Conservation (phyloP, 345 rosid species). For the Dipteronia sinensis region DNA sequence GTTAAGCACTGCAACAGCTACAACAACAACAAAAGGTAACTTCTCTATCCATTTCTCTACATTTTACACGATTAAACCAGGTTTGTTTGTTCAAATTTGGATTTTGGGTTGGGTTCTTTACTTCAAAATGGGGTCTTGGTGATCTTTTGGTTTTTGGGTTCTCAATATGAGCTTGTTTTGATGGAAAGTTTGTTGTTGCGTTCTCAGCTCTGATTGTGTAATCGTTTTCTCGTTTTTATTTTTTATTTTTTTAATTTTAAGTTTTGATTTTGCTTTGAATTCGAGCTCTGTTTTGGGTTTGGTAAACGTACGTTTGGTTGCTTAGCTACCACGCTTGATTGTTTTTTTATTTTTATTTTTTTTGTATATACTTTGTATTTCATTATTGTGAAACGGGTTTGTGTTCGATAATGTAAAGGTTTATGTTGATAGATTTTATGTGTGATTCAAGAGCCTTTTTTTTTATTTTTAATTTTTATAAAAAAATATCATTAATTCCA, state of each 20-base stretch:
- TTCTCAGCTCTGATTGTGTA: neutral
- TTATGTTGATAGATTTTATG: neutral
- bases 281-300: neutral
- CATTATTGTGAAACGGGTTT: neutral
- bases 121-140: slow-evolving; percentile 8
- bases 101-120: neutral
- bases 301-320: neutral
- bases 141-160: neutral
- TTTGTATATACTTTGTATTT: neutral
- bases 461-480: neutral
- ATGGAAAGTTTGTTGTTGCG: neutral
- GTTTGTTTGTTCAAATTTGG: neutral
- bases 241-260: too few relatives aligned
- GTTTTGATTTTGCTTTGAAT: neutral
- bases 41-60: neutral
- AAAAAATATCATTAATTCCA: neutral
- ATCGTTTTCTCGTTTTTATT: neutral
- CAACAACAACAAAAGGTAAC: neutral
- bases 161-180: neutral
- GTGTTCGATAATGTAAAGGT: neutral
- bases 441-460: neutral
- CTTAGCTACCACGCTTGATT: neutral
- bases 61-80: neutral
- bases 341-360: too few relatives aligned
- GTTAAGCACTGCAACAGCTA: neutral